Evolutionary conservation across 768 basidiomycete genomes (phyloP).

Genomic region (Amanita exitialis): DNA sequence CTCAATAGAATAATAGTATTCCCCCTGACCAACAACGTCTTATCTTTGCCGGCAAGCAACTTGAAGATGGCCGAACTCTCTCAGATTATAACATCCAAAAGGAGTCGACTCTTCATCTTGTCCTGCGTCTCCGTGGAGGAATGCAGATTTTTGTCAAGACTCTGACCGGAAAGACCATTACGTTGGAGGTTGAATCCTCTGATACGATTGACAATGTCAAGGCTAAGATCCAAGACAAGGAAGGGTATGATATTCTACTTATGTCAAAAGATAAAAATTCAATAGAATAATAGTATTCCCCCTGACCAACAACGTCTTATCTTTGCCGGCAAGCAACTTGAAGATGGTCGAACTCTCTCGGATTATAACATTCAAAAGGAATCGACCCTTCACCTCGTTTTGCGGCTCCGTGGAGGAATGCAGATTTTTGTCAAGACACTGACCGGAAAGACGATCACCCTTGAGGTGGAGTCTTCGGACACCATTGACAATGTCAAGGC

Average conservation of each 20-base stretch:
- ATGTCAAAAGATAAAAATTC: too few relatives aligned
- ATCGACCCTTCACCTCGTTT: conserved; percentile 42
- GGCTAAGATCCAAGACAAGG: conserved; percentile 73
- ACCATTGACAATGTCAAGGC: conserved; percentile 70
- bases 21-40: conserved; percentile 22
- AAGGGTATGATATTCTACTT: conserved; percentile 22
- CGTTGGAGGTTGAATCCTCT: conserved; percentile 63
- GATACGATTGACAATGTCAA: conserved; percentile 72
- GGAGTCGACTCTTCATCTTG: conserved; percentile 30
- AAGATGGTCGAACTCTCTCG: conserved; percentile 75
- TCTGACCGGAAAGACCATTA: conserved; percentile 53
- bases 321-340: conserved; percentile 83
- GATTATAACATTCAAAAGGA: conserved; percentile 66
- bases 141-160: conserved; percentile 36
- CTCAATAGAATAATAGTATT: conserved; percentile 5
- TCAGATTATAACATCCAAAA: conserved; percentile 40
- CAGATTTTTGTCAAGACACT: conserved; percentile 33
- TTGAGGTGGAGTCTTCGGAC: conserved; percentile 67
- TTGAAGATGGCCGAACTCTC: conserved; percentile 28
- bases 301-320: conserved; percentile 47
- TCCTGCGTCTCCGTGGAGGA: conserved; percentile 19
- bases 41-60: conserved; percentile 23
- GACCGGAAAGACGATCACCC: conserved; percentile 54
- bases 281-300: conserved; percentile 12
- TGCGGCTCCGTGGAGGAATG: conserved; percentile 24